Evolutionary conservation across 2,329 filamentous ascomycete genomes (phyloP).

Genomic region (Aspergillus brasiliensis): DNA sequence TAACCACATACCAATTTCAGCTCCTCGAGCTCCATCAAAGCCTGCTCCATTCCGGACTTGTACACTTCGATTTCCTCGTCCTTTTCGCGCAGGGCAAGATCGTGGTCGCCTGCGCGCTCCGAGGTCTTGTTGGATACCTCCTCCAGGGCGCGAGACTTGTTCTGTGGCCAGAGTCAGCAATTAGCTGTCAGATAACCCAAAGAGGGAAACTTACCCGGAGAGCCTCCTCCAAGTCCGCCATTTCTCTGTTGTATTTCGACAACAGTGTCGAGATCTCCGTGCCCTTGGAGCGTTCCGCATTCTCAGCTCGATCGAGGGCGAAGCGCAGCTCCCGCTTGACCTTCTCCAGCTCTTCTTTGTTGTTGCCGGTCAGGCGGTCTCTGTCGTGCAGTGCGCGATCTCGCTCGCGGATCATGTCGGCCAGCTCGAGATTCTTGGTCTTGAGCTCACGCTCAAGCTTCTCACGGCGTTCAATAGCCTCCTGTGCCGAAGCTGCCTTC

Average conservation of each 20-base stretch:
- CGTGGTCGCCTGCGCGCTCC: slow-evolving; percentile 82
- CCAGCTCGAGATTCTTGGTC: slow-evolving; percentile 98
- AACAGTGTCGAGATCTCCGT: slow-evolving; percentile 94
- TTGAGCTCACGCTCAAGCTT: slow-evolving; percentile 97
- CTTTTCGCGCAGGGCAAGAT: slow-evolving; percentile 84
- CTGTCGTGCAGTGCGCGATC: slow-evolving; percentile 92
- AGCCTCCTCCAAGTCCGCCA: slow-evolving; percentile 93
- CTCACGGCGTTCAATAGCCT: slow-evolving; percentile 91
- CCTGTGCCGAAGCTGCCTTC: slow-evolving; percentile 94
- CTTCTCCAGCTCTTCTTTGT: slow-evolving; percentile 93
- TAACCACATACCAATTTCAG: slow-evolving; percentile 59
- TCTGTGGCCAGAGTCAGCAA: slow-evolving; percentile 49
- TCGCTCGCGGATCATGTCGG: slow-evolving; percentile 96
- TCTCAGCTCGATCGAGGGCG: slow-evolving; percentile 88
- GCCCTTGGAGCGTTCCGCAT: slow-evolving; percentile 88
- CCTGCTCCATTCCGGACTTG: slow-evolving; percentile 97
- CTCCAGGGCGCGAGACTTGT: slow-evolving; percentile 84
- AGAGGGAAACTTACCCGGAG: slow-evolving; percentile 53
- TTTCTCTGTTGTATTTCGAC: slow-evolving; percentile 93
- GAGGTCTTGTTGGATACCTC: slow-evolving; percentile 76
- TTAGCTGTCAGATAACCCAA: not conserved
- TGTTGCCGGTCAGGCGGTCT: slow-evolving; percentile 80
- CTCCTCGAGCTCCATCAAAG: slow-evolving; percentile 87
- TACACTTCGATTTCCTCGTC: slow-evolving; percentile 98
- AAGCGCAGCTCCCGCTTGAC: slow-evolving; percentile 89